These are phyloP conservation scores for Colletotrichum sidae DNA, from an alignment of 2,329 filamentous ascomycete species.

Conservation along the genomic window DNA sequence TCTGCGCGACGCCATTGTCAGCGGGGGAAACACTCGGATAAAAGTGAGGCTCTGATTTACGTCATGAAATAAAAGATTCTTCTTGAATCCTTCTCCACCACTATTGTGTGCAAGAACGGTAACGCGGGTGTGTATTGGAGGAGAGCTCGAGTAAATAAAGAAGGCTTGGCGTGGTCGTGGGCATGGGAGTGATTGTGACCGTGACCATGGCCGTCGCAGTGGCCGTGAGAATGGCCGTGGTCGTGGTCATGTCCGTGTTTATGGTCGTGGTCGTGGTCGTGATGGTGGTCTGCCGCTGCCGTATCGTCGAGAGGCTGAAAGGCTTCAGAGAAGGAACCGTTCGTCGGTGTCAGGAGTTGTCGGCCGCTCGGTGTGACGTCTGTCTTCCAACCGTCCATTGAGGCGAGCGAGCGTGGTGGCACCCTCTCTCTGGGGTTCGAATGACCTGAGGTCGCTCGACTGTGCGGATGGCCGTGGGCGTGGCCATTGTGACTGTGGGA, in stretches of 20 bases:
- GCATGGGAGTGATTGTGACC: conserved; percentile 45
- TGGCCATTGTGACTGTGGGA: conserved; percentile 39
- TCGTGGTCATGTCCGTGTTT: conserved; percentile 40
- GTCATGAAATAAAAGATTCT: conserved; percentile 98
- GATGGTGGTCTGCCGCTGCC: conserved; percentile 37
- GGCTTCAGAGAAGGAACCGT: conserved; percentile 27
- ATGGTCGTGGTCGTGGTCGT: conserved; percentile 44
- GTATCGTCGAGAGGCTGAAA: conserved; percentile 36
- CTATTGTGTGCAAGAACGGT: conserved; percentile 85
- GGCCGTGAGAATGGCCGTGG: conserved; percentile 32
- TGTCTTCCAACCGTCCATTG: conserved; percentile 54
- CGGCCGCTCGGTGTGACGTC: conserved; percentile 55
- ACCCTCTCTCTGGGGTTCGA: conserved; percentile 44
- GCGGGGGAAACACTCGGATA: conserved; percentile 19
- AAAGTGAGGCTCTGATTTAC: conserved; percentile 59
- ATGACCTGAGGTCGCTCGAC: conserved; percentile 28
- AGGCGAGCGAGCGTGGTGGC: conserved; percentile 47
- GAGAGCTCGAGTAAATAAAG: conserved; percentile 77
- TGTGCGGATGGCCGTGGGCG: conserved; percentile 45
- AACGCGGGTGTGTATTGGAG: conserved; percentile 76
- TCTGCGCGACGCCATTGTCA: conserved; percentile 56
- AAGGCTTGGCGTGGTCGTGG: conserved; percentile 62
- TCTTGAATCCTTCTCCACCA: conserved; percentile 91
- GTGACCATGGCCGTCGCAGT: conserved; percentile 44
- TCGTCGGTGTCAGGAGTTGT: conserved; percentile 49